Evolutionary conservation across 306 rosid genomes (phyloP), one percentile per base, ranked within the genome.

Genomic region (Spatholobus suberectus): DNA sequence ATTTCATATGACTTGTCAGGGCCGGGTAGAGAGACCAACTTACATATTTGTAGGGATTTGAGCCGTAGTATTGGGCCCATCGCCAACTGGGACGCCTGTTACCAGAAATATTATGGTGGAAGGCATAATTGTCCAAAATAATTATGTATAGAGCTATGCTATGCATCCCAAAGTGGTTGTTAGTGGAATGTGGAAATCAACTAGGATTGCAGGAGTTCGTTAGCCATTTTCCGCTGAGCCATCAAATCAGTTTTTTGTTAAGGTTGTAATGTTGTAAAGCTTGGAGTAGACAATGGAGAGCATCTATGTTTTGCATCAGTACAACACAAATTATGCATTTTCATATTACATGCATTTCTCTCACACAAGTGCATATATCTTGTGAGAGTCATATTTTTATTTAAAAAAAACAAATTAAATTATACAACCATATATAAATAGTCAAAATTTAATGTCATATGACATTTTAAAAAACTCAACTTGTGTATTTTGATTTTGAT

Each of bases 1-100:
- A 63, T 20, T 74, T 35, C 75, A 68, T 43, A 44, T 79, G 78
- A 73, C 13, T 13, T 67, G 73, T 73, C 78, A n/a, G n/a, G n/a
- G n/a, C n/a, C n/a, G n/a, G n/a, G n/a, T 49, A 67, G 18, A 43
- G 72, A 68, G 34, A 55, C 77, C 58, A 59, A 47, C 34, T 10
- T 21, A 49, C 47, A 24, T 27, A 15, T 17, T 27, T 73, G 73
- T 12, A 29, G 79, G 62, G 55, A 38, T 49, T 70, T 78, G 84
- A 86, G 86, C 88, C 78, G 37, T 26, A 29, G 17, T 57, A 3
- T 72, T 77, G 87, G 84, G 82, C 76, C 85, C 86, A 75, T 17
- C 1, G 5, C 70, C 80, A 77, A 27, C 46, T 58, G 81, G 63
- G 34, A 57, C 32, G 20, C 71, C 55, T 32, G 5, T 63, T 6